Conservation (phyloP, 2,329 filamentous ascomycete genomes). For the Ophiostoma himal-ulmi region DNA sequence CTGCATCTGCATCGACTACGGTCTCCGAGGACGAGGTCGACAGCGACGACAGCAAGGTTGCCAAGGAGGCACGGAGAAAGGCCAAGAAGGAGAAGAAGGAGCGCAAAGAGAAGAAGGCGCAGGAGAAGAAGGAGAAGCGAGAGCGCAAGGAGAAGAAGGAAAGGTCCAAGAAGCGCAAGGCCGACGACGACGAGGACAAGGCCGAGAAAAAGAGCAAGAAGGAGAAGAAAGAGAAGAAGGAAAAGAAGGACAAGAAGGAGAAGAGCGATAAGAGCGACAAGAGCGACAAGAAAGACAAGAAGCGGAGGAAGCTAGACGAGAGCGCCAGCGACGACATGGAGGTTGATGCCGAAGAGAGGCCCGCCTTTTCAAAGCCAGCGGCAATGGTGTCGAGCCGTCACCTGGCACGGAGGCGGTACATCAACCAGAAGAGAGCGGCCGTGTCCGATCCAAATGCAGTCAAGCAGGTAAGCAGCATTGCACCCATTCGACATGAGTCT, state of each 20-base stretch:
- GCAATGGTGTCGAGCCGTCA: conserved; percentile 53
- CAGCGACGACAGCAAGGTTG: conserved; percentile 2
- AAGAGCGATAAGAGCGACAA: conserved; percentile 36
- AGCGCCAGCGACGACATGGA: conserved; percentile 33
- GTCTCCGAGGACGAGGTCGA: neutral
- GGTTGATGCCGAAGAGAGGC: conserved; percentile 34
- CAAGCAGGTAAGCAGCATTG: conserved; percentile 61
- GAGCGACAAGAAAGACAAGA: conserved; percentile 28
- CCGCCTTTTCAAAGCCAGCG: conserved; percentile 34
- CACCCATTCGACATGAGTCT: too few relatives aligned
- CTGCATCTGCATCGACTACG: neutral
- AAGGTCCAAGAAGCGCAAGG: conserved; percentile 30
- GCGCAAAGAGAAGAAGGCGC: conserved; percentile 42
- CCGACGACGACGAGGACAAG: conserved; percentile 34
- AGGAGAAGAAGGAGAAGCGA: conserved; percentile 22
- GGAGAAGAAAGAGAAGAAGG: conserved; percentile 29
- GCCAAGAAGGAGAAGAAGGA: conserved; percentile 11
- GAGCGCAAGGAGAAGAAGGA: conserved; percentile 16
- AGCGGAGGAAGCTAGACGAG: conserved; percentile 32
- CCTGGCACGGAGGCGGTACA: conserved; percentile 71
- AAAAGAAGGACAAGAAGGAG: conserved; percentile 34
- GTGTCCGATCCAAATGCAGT: conserved; percentile 74
- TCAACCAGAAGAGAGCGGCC: conserved; percentile 81
- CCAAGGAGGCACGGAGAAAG: conserved; percentile 9
- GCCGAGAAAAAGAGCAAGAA: conserved; percentile 31